Evolutionary conservation across 768 basidiomycete species (phyloP).

Genomic region (Mycena maculata): DNA sequence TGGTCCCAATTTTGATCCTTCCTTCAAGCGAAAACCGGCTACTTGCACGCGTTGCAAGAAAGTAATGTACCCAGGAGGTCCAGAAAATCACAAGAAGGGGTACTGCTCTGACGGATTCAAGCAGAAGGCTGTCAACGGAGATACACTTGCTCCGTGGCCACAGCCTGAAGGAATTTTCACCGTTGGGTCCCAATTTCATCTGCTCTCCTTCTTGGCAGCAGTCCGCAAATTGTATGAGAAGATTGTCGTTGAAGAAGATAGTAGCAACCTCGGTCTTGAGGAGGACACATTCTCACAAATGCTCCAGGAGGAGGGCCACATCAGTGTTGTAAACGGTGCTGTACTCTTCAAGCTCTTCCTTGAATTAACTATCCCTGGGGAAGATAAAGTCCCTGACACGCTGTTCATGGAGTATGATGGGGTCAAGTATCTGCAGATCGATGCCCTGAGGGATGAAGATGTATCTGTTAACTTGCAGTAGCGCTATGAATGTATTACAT

Average conservation of each 20-base stretch:
- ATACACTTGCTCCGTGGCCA: slow-evolving; percentile 1
- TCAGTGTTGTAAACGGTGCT: background rate
- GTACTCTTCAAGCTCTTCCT: slow-evolving; percentile 10
- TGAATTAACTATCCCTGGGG: background rate
- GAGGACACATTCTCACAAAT: background rate
- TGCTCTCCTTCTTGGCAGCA: background rate
- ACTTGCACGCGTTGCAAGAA: slow-evolving; percentile 4
- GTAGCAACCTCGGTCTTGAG: background rate
- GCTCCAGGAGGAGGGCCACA: background rate
- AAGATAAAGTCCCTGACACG: background rate
- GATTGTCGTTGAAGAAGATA: background rate
- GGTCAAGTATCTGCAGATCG: background rate
- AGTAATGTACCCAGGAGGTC: slow-evolving; percentile 13
- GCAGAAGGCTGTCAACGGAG: background rate
- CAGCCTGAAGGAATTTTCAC: slow-evolving; percentile 13
- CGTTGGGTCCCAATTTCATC: slow-evolving; percentile 8
- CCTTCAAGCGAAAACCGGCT: background rate
- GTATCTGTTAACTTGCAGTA: background rate
- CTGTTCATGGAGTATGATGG: background rate
- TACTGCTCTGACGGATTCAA: slow-evolving; percentile 22
- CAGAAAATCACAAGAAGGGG: slow-evolving; percentile 17
- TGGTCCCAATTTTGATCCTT: too few species aligned
- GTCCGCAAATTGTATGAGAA: slow-evolving; percentile 13
- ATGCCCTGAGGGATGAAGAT: background rate
- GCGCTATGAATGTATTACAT: background rate